Percentiles rank a stretch among this genome's conserved stretches.
Conservation (phyloP, 164 flowering plant species). For the Stephania yunnanensis region DNA sequence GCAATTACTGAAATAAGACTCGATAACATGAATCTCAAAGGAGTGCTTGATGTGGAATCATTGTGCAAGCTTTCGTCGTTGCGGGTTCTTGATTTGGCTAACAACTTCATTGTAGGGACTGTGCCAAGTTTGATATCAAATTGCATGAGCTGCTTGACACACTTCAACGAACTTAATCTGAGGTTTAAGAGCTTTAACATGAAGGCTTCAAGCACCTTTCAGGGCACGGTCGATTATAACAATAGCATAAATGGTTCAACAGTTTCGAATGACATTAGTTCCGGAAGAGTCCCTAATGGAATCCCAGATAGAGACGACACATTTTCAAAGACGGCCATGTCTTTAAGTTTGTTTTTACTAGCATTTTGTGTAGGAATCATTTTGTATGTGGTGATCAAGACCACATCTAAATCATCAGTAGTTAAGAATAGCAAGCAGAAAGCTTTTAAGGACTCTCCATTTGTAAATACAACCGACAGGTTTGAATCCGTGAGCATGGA, state of each 20-base stretch:
- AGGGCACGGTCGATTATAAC: not conserved
- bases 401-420: not conserved
- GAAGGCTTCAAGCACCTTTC: not conserved
- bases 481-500: constrained; percentile 17
- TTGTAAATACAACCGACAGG: constrained; percentile 7
- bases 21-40: constrained; percentile 29
- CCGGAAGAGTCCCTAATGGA: too few species aligned
- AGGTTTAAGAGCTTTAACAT: not conserved
- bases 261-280: not conserved
- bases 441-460: constrained; percentile 16
- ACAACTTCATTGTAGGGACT: constrained; percentile 30
- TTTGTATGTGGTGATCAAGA: constrained; percentile 13
- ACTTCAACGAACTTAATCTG: constrained; percentile 16
- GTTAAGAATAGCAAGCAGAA: constrained; percentile 21
- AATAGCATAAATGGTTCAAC: not conserved
- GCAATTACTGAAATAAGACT: constrained; percentile 27
- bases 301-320: too few species aligned
- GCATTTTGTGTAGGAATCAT: constrained; percentile 15
- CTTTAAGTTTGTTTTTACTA: not conserved
- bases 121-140: constrained; percentile 28
- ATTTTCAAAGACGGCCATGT: not conserved
- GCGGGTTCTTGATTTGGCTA: constrained; percentile 23
- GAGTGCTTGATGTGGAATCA: constrained; percentile 33
- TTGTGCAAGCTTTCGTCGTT: constrained; percentile 29
- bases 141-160: constrained; percentile 27